Evolutionary conservation across 169 alveolate genomes (phyloP).

Genomic region (Perkinsus olseni): DNA sequence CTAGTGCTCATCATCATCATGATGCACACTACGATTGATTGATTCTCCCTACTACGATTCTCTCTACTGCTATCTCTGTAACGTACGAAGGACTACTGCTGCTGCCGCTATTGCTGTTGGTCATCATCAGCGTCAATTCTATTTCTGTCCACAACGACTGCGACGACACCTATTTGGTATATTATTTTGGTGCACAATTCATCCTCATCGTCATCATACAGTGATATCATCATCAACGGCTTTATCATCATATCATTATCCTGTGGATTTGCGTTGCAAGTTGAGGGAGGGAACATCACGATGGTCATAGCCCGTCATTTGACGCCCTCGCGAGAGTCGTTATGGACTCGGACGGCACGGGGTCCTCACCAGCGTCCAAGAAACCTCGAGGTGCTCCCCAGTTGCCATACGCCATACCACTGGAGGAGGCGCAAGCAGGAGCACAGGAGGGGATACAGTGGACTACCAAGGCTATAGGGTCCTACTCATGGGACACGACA

Average conservation of each 20-base stretch:
- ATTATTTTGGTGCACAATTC: neutral
- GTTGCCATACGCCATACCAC: neutral
- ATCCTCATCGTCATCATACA: neutral
- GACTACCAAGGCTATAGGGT: neutral
- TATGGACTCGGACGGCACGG: neutral
- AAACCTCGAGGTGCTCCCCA: neutral
- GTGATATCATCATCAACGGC: neutral
- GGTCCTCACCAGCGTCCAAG: neutral
- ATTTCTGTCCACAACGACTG: neutral
- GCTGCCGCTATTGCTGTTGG: neutral
- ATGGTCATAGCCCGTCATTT: too few species aligned
- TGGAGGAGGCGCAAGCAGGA: neutral
- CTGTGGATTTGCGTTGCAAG: neutral
- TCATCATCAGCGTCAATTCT: neutral
- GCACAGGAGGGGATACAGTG: neutral
- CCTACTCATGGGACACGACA: neutral
- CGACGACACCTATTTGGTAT: neutral
- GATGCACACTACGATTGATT: too few species aligned
- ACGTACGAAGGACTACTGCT: neutral
- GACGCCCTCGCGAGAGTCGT: neutral
- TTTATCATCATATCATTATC: neutral
- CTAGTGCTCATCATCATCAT: neutral
- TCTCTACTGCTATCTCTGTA: neutral
- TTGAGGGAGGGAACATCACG: neutral
- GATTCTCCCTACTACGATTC: too few species aligned